These are phyloP conservation scores for Rhizoclosmatium globosum DNA, from an alignment of 192 early-diverging fungal species.

Conservation along the genomic window DNA sequence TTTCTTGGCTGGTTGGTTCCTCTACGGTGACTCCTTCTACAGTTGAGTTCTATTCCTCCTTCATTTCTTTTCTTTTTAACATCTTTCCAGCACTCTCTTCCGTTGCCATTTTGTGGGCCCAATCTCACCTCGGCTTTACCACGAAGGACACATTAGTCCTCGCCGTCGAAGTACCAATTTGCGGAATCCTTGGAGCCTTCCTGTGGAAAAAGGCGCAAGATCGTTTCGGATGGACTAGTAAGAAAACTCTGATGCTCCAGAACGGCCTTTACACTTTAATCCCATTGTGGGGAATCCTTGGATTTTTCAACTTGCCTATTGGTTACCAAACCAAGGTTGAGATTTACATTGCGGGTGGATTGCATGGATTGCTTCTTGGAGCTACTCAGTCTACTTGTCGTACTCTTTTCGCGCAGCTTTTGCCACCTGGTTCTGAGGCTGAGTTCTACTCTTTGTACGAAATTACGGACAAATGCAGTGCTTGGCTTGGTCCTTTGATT, in stretches of 20 bases:
- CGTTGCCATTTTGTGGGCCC: conserved; percentile 67
- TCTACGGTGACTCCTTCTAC: conserved; percentile 39
- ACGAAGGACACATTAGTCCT: conserved; percentile 60
- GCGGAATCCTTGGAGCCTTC: conserved; percentile 63
- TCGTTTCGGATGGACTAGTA: conserved; percentile 47
- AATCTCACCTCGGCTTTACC: conserved; percentile 60
- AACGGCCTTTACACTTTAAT: conserved; percentile 55
- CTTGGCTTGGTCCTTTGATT: conserved; percentile 77
- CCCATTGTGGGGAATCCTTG: conserved; percentile 71
- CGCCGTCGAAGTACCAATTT: conserved; percentile 64
- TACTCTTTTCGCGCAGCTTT: conserved; percentile 68
- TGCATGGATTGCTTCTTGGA: conserved; percentile 71
- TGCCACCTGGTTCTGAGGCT: conserved; percentile 71
- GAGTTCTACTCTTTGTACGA: conserved; percentile 76
- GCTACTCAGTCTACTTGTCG: conserved; percentile 55
- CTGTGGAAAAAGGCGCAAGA: conserved; percentile 66
- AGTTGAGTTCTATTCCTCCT: background rate
- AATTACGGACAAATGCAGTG: conserved; percentile 70
- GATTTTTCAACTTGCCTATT: conserved; percentile 56
- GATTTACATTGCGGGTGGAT: conserved; percentile 64
- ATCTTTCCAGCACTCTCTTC: conserved; percentile 27
- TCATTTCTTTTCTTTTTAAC: conserved; percentile 6
- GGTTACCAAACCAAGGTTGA: conserved; percentile 63
- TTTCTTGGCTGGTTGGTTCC: conserved; percentile 49
- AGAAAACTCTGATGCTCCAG: conserved; percentile 62